A percentile compares a stretch with the other conserved stretches of the same genome.
These are phyloP conservation scores for Cenchrus purpureus DNA, from an alignment of 176 grass and related monocot species.

Conservation along the genomic window DNA sequence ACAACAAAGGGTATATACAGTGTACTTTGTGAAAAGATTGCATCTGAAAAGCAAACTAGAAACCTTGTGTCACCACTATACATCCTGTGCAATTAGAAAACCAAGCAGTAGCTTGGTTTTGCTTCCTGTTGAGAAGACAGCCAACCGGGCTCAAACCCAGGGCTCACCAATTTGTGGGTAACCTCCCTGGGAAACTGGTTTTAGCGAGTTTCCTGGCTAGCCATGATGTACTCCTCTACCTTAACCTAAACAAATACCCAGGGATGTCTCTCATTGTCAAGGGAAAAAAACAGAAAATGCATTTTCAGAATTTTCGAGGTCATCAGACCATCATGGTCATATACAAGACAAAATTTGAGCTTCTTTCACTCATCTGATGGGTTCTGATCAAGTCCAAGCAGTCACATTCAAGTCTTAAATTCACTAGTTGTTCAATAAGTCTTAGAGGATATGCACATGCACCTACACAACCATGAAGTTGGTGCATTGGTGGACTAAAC, in stretches of 20 bases:
- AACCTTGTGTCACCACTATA: background rate
- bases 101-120: background rate
- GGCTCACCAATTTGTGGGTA: background rate
- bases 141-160: background rate
- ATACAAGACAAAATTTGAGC: background rate
- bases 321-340: too few species aligned
- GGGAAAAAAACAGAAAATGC: background rate
- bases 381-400: conserved; percentile 2
- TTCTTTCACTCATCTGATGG: background rate
- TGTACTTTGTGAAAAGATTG: background rate
- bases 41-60: background rate
- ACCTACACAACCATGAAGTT: background rate
- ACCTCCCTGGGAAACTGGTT: background rate
- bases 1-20: background rate
- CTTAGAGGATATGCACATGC: background rate
- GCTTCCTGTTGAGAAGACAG: background rate
- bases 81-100: background rate
- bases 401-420: background rate
- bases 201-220: background rate
- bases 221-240: background rate
- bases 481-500: background rate
- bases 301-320: background rate
- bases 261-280: background rate
- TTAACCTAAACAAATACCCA: background rate
- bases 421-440: background rate